phyloP scores from a whole-genome alignment of 2,329 filamentous ascomycete species.

The Arthrobotrys pseudoclavata region DNA sequence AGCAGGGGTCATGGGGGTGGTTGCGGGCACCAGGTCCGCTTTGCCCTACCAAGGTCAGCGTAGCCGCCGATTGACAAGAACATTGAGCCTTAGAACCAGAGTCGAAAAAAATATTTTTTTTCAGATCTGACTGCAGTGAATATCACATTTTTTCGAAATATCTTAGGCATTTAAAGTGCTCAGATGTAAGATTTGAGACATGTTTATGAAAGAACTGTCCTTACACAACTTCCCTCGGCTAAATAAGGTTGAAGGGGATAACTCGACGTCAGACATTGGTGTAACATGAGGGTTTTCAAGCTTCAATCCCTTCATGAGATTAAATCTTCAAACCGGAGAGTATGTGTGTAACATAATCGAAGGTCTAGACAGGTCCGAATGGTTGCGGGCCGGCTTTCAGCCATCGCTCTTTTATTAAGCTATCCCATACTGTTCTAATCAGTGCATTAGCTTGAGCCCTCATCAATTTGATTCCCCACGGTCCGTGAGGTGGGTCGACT shows the following conservation, averaged over 20 bases:
- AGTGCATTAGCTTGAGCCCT: constrained; percentile 4
- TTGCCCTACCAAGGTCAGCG: constrained; percentile 33
- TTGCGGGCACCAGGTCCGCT: constrained; percentile 12
- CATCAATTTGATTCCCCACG: constrained; percentile 14
- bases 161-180: constrained; percentile 8
- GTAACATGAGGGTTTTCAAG: constrained; percentile 33
- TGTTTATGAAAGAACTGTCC: constrained; percentile 22
- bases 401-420: constrained; percentile 14
- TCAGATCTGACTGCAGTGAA: neutral
- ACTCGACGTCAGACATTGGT: constrained; percentile 41
- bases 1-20: constrained; percentile 32
- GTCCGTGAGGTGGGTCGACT: constrained; percentile 16
- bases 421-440: constrained; percentile 1
- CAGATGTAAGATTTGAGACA: constrained; percentile 53
- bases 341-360: constrained; percentile 38
- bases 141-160: constrained; percentile 13
- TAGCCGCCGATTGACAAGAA: constrained; percentile 32
- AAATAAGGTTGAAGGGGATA: constrained; percentile 53
- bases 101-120: neutral
- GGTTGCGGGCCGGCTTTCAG: constrained; percentile 13
- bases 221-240: constrained; percentile 53
- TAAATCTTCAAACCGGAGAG: constrained; percentile 18
- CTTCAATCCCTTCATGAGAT: constrained; percentile 8
- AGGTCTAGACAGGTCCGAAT: constrained; percentile 20
- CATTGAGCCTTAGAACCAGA: constrained; percentile 9